A percentile compares a stretch with the other conserved stretches of the same genome.
These are phyloP conservation scores for Rhododendron ferrugineum DNA, from an alignment of 148 eudicot genomes.

Conservation along the genomic window DNA sequence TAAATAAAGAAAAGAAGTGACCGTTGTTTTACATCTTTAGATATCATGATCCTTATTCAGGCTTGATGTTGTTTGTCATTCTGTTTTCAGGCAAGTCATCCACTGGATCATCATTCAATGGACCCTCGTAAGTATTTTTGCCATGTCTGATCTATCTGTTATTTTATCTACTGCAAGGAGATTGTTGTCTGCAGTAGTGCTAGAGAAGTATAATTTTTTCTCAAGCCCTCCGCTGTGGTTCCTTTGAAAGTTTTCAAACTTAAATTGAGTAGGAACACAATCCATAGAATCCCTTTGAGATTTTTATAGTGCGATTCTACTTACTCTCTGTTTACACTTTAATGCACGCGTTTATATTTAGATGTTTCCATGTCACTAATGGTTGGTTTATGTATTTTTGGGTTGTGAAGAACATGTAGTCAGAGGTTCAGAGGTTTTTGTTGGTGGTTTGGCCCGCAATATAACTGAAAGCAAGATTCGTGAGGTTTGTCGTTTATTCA, in stretches of 20 bases:
- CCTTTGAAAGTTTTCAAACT: background rate
- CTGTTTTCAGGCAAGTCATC: slow-evolving; percentile 1
- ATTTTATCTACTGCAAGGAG: background rate
- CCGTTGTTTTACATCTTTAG: background rate
- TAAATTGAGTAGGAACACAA: background rate
- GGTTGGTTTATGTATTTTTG: background rate
- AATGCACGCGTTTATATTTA: background rate
- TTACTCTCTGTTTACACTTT: too few species aligned
- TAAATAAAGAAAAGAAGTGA: background rate
- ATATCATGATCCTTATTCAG: background rate
- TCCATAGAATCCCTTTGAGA: background rate
- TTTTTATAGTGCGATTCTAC: background rate
- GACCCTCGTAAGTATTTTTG: background rate
- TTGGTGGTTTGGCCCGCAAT: slow-evolving; percentile 38
- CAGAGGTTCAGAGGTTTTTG: slow-evolving; percentile 40
- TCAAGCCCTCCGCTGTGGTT: background rate
- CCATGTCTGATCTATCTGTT: background rate
- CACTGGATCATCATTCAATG: background rate
- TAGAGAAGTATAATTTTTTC: background rate
- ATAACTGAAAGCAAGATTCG: slow-evolving; percentile 31
- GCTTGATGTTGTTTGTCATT: background rate
- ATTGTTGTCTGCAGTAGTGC: background rate
- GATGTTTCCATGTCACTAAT: background rate
- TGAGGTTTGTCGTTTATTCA: slow-evolving; percentile 20
- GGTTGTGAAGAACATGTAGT: slow-evolving; percentile 20